Conservation (phyloP, 768 basidiomycete species). For the Russula sp. region DNA sequence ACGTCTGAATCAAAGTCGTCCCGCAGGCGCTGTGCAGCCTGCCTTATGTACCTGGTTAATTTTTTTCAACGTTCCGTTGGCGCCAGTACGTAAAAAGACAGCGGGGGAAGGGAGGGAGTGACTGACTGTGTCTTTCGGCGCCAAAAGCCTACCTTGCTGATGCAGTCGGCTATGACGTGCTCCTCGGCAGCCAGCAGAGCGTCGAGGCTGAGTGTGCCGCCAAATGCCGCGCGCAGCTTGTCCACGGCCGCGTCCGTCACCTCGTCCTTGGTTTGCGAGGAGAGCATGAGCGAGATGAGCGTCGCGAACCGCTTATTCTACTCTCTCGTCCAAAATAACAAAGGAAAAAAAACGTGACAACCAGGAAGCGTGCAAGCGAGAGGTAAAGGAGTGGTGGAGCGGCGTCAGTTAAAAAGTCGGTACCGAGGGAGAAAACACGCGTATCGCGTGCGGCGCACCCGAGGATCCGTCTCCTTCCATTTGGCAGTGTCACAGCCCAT, state of each 20-base stretch:
- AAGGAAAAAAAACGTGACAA: background rate
- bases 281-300: constrained; percentile 90
- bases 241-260: constrained; percentile 75
- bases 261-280: constrained; percentile 92
- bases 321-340: too few species aligned
- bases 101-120: background rate
- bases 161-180: constrained; percentile 60
- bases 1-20: constrained; percentile 80
- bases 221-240: constrained; percentile 66
- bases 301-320: constrained; percentile 80
- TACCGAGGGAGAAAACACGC: background rate
- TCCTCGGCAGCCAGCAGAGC: constrained; percentile 60
- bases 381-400: background rate
- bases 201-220: constrained; percentile 75
- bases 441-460: constrained; percentile 37
- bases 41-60: constrained; percentile 60
- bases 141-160: constrained; percentile 92
- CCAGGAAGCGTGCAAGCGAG: background rate
- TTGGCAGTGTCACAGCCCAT: constrained; percentile 84
- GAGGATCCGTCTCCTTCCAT: constrained; percentile 54
- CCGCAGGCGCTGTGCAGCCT: constrained; percentile 59
- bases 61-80: background rate
- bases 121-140: constrained; percentile 75
- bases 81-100: too few species aligned
- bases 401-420: too few species aligned